A percentile compares a stretch with the other conserved stretches of the same genome.
phyloP scores from a whole-genome alignment of 1,284 basidiomycete genomes.

The Microbotryum intermedium region DNA sequence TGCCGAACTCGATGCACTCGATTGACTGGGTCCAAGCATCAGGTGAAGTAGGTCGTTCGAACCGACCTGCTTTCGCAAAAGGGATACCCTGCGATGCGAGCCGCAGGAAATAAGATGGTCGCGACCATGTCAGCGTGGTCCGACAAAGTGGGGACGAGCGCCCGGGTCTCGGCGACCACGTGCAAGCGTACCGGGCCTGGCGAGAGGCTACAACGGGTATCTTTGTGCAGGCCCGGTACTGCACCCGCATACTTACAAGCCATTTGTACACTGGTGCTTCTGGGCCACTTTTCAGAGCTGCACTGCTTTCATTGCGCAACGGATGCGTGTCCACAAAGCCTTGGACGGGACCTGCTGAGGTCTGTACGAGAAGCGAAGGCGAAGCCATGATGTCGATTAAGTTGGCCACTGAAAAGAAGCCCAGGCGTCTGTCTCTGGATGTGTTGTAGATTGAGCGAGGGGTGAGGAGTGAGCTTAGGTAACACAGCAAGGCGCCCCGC shows the following conservation, averaged over 20 bases:
- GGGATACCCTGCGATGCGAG: slow-evolving; percentile 14
- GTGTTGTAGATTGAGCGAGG: too few species aligned
- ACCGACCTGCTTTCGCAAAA: slow-evolving; percentile 16
- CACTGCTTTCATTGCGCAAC: background rate
- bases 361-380: background rate
- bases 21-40: slow-evolving; percentile 1
- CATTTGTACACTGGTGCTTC: slow-evolving; percentile 18
- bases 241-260: slow-evolving; percentile 11
- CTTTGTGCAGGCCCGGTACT: background rate
- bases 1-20: slow-evolving; percentile 20
- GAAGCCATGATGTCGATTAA: background rate
- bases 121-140: background rate
- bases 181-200: background rate
- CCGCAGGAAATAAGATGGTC: background rate
- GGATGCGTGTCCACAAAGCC: slow-evolving; percentile 20
- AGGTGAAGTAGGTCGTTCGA: slow-evolving; percentile 3
- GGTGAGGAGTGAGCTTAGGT: too few species aligned
- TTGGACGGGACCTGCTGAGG: slow-evolving; percentile 5
- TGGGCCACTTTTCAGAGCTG: background rate
- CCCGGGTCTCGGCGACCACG: background rate
- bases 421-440: too few species aligned
- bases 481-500: too few species aligned
- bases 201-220: background rate
- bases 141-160: background rate
- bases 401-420: too few species aligned